These are phyloP conservation scores for Crotalaria pallida DNA, from an alignment of 306 rosid species.

Conservation along the genomic window DNA sequence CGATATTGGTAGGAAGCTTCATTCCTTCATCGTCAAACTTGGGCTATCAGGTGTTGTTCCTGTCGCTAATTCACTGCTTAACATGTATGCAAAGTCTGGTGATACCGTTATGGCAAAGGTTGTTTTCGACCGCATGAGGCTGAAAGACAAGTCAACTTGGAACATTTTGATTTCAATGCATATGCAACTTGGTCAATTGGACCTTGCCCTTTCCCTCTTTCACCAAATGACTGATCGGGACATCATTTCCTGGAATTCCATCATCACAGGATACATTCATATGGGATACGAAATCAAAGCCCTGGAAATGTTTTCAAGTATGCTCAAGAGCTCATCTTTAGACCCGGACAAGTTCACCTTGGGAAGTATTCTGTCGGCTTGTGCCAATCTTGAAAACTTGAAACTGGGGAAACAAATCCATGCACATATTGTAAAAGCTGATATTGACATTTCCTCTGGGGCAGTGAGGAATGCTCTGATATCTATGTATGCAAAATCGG, in stretches of 20 bases:
- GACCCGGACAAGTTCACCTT: conserved; percentile 76
- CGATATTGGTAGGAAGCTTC: conserved; percentile 63
- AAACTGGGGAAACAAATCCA: conserved; percentile 73
- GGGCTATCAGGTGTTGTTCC: conserved; percentile 52
- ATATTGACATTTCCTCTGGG: conserved; percentile 37
- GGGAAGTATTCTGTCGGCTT: conserved; percentile 73
- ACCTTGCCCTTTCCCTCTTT: conserved; percentile 56
- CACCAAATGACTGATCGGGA: conserved; percentile 58
- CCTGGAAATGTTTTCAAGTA: conserved; percentile 45
- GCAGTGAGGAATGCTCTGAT: conserved; percentile 60
- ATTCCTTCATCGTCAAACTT: conserved; percentile 55
- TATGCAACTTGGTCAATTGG: conserved; percentile 56
- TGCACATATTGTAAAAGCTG: conserved; percentile 47
- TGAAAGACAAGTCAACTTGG: conserved; percentile 58
- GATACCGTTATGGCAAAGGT: conserved; percentile 48
- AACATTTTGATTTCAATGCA: conserved; percentile 66
- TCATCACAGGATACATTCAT: conserved; percentile 61
- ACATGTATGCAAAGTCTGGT: conserved; percentile 84
- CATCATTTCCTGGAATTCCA: conserved; percentile 69
- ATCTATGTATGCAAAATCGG: conserved; percentile 78
- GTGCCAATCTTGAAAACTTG: conserved; percentile 65
- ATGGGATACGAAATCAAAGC: conserved; percentile 57
- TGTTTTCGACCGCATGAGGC: conserved; percentile 64
- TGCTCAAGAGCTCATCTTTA: conserved; percentile 44
- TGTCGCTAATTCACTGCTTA: conserved; percentile 69